A percentile compares a stretch with the other conserved stretches of the same genome.
Conservation (phyloP, 2,329 filamentous ascomycete genomes). For the Leptoxyphium fumago region DNA sequence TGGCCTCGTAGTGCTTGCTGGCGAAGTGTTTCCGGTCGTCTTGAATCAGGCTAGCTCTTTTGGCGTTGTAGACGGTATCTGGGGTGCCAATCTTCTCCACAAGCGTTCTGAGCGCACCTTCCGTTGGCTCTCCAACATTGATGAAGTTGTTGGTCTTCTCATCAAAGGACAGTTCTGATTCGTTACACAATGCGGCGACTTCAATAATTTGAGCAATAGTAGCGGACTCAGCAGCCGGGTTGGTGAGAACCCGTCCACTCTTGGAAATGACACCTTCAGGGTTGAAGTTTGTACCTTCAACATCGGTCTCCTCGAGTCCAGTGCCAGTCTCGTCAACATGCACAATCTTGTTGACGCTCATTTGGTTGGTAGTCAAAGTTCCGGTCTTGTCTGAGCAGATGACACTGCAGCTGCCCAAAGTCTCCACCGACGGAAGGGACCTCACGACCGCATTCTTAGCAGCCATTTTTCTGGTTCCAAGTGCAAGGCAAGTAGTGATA, state of each 20-base stretch:
- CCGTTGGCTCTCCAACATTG: constrained; percentile 85
- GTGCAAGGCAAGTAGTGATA: constrained; percentile 93
- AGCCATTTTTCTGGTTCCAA: constrained; percentile 97
- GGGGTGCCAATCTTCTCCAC: constrained; percentile 89
- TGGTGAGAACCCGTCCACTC: constrained; percentile 51
- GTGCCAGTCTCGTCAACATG: constrained; percentile 61
- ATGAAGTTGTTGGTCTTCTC: constrained; percentile 57
- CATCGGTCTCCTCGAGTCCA: constrained; percentile 69
- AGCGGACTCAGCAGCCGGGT: constrained; percentile 54
- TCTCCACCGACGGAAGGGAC: constrained; percentile 92
- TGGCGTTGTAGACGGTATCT: constrained; percentile 44
- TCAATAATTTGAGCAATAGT: constrained; percentile 68
- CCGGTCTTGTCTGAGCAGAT: constrained; percentile 99
- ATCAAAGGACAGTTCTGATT: constrained; percentile 72
- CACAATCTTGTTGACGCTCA: constrained; percentile 92
- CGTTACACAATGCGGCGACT: constrained; percentile 69
- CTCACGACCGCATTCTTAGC: constrained; percentile 95
- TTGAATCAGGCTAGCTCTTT: constrained; percentile 31
- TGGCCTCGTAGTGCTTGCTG: constrained; percentile 71
- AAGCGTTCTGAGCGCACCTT: constrained; percentile 79
- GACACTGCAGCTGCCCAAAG: constrained; percentile 94
- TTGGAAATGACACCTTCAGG: constrained; percentile 59
- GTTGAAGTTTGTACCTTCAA: constrained; percentile 85
- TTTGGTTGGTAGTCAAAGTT: constrained; percentile 95
- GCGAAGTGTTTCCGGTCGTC: constrained; percentile 61